A percentile compares a stretch with the other conserved stretches of the same genome.
These are phyloP conservation scores for Skeletonema menzelii DNA, from an alignment of 108 stramenopile species.

Conservation along the genomic window DNA sequence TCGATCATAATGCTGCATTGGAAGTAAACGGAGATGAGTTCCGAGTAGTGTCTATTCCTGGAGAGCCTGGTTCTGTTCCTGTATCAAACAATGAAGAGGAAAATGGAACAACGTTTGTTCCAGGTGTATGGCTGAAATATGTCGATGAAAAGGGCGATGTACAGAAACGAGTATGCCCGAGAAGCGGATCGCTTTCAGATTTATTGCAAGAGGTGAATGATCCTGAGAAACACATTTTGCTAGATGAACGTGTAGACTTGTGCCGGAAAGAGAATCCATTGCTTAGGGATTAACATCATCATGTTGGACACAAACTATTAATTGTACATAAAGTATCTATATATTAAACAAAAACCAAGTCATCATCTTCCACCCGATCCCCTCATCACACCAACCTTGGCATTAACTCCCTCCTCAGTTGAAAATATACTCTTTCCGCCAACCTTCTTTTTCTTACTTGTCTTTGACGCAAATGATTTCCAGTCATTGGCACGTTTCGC, in stretches of 20 bases:
- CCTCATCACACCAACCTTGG: slow-evolving; percentile 76
- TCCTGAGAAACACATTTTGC: slow-evolving; percentile 24
- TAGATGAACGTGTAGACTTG: slow-evolving; percentile 41
- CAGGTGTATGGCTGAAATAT: slow-evolving; percentile 55
- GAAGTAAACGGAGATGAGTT: slow-evolving; percentile 64
- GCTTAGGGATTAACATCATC: neutral
- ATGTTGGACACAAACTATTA: neutral
- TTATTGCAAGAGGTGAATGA: slow-evolving; percentile 30
- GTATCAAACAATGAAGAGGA: slow-evolving; percentile 2
- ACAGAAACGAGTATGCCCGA: slow-evolving; percentile 31
- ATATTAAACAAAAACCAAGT: slow-evolving; percentile 52
- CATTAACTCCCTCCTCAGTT: slow-evolving; percentile 68
- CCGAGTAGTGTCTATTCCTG: slow-evolving; percentile 41
- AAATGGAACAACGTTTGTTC: slow-evolving; percentile 8
- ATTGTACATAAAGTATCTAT: neutral
- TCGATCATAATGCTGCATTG: slow-evolving; percentile 84
- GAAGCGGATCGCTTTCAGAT: slow-evolving; percentile 38
- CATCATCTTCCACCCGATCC: slow-evolving; percentile 39
- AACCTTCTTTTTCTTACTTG: slow-evolving; percentile 25
- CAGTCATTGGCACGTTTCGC: slow-evolving; percentile 73
- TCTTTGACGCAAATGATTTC: slow-evolving; percentile 75
- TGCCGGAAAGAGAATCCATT: slow-evolving; percentile 42
- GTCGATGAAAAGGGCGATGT: slow-evolving; percentile 42
- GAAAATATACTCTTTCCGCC: slow-evolving; percentile 66
- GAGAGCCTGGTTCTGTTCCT: slow-evolving; percentile 38